A percentile compares a stretch with the other conserved stretches of the same genome.
Conservation (phyloP, 192 early-diverging fungal species). For the Coemansia sp. region DNA sequence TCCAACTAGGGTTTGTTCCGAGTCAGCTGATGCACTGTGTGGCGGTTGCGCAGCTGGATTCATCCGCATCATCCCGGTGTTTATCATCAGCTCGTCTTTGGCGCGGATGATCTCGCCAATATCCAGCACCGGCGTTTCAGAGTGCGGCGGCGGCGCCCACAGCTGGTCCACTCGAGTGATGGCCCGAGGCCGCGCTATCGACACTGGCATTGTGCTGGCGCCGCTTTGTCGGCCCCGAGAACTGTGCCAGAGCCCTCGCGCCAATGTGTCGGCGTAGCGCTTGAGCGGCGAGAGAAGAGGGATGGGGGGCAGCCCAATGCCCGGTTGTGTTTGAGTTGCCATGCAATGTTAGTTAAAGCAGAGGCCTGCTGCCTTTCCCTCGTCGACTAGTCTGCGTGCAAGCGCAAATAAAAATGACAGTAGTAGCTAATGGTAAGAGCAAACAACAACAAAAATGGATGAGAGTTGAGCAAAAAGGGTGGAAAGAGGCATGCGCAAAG, state of each 20-base stretch:
- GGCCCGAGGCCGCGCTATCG: constrained; percentile 1
- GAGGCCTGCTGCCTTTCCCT: too few relatives aligned
- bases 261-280: not conserved
- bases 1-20: constrained; percentile 11
- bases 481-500: too few relatives aligned
- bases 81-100: constrained; percentile 14
- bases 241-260: not conserved
- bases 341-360: too few relatives aligned
- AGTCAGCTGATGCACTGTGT: constrained; percentile 11
- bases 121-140: constrained; percentile 25
- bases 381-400: too few relatives aligned
- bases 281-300: not conserved
- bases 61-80: not conserved
- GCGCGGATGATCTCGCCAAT: constrained; percentile 36
- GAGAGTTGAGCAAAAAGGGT: too few relatives aligned
- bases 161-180: constrained; percentile 33
- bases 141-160: constrained; percentile 5
- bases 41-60: constrained; percentile 1
- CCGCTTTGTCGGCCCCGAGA: not conserved
- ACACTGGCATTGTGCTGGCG: not conserved
- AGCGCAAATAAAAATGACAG: too few relatives aligned
- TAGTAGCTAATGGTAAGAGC: too few relatives aligned
- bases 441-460: too few relatives aligned
- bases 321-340: too few relatives aligned
- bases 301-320: too few relatives aligned